These are phyloP conservation scores for Aspergillus kassunensis DNA, from an alignment of 495 filamentous ascomycete genomes.

Conservation along the genomic window DNA sequence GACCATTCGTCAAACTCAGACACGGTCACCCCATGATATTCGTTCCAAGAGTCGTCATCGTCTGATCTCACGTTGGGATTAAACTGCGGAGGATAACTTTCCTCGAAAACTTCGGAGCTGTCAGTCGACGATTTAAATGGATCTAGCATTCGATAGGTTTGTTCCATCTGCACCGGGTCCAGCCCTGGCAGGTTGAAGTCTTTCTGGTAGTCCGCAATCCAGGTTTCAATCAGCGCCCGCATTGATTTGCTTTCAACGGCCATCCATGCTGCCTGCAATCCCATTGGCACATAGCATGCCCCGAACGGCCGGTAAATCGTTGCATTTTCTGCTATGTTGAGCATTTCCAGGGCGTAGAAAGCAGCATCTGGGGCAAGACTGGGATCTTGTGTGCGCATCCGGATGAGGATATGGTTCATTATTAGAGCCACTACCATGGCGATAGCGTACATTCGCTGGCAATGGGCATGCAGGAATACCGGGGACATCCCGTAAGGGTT, in stretches of 20 bases:
- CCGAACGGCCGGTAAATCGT: slow-evolving; percentile 32
- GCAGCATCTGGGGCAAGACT: slow-evolving; percentile 20
- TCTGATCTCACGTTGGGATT: no score
- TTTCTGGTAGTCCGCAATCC: slow-evolving; percentile 24
- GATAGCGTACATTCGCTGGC: slow-evolving; percentile 33
- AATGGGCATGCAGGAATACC: slow-evolving; percentile 24
- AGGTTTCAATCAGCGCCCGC: slow-evolving; percentile 9
- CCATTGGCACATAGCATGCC: slow-evolving; percentile 28
- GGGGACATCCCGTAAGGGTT: background rate
- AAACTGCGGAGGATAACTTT: background rate
- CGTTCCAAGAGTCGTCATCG: no score
- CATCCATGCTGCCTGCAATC: slow-evolving; percentile 26
- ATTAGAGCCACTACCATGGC: slow-evolving; percentile 27
- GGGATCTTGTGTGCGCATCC: slow-evolving; percentile 15
- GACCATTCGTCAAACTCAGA: no score
- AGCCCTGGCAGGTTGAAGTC: slow-evolving; percentile 22
- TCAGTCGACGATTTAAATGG: background rate
- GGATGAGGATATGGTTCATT: slow-evolving; percentile 31
- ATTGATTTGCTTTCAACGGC: slow-evolving; percentile 20
- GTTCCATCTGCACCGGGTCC: background rate
- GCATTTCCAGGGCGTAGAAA: slow-evolving; percentile 25
- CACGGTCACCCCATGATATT: no score
- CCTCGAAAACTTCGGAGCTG: no score
- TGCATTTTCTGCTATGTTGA: slow-evolving; percentile 25
- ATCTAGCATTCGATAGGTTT: background rate